These are phyloP conservation scores for Arctostaphylos glauca DNA, from an alignment of 148 eudicot genomes.

Conservation along the genomic window DNA sequence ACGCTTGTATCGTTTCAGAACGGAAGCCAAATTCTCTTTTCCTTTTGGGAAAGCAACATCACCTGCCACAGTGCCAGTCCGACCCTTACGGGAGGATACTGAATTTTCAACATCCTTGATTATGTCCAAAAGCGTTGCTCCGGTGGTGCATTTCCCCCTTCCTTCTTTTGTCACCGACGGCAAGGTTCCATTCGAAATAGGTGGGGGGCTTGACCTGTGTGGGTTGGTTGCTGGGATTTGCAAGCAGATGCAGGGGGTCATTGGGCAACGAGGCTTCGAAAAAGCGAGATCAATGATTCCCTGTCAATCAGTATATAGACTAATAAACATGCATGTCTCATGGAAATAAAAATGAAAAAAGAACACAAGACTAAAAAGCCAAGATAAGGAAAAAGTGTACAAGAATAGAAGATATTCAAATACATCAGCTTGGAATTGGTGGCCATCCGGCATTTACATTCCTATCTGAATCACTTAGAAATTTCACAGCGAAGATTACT, in stretches of 20 bases:
- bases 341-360: not conserved
- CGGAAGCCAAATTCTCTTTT: constrained; percentile 92
- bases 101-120: constrained; percentile 87
- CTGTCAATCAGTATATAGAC: constrained; percentile 29
- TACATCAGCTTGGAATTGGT: not conserved
- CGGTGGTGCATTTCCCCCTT: constrained; percentile 68
- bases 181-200: constrained; percentile 45
- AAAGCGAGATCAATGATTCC: constrained; percentile 84
- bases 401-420: not conserved
- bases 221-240: constrained; percentile 58
- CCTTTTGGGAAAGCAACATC: constrained; percentile 98
- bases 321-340: not conserved
- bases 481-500: not conserved
- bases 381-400: not conserved
- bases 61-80: constrained; percentile 94
- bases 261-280: constrained; percentile 64
- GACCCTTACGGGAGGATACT: constrained; percentile 79
- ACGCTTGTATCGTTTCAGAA: constrained; percentile 93
- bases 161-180: constrained; percentile 61
- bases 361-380: not conserved
- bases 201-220: constrained; percentile 55
- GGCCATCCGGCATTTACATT: not conserved
- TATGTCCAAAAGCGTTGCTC: constrained; percentile 62
- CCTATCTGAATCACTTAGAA: not conserved
- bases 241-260: constrained; percentile 82